Evolutionary conservation across 1,139 yeast species (phyloP).

Genomic region (Arxiozyma telluris): DNA sequence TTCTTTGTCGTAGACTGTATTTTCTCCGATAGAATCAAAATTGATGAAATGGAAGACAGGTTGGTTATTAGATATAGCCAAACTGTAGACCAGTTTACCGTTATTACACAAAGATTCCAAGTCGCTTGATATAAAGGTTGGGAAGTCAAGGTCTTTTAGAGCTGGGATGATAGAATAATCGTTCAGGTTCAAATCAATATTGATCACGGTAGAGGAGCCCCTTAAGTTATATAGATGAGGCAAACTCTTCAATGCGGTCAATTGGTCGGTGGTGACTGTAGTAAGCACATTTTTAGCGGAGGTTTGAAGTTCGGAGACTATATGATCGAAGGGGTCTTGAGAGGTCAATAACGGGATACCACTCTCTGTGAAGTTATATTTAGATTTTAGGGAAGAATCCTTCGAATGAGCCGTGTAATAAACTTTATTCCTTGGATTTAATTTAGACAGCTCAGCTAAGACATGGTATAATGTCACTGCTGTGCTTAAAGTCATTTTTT

Average conservation of each 20-base stretch:
- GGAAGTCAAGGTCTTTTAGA: slow-evolving; percentile 58
- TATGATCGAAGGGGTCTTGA: slow-evolving; percentile 25
- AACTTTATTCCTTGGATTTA: slow-evolving; percentile 2
- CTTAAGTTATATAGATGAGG: slow-evolving; percentile 50
- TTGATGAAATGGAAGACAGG: slow-evolving; percentile 65
- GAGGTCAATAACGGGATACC: slow-evolving; percentile 15
- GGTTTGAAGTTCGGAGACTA: slow-evolving; percentile 10
- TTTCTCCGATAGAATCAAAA: slow-evolving; percentile 10
- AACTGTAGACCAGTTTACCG: slow-evolving; percentile 47
- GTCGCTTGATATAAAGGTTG: slow-evolving; percentile 56
- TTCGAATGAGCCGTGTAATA: slow-evolving; percentile 16
- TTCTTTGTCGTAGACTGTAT: neutral
- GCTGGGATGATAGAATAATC: slow-evolving; percentile 64
- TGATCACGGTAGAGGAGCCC: slow-evolving; percentile 44
- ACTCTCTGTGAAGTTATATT: neutral
- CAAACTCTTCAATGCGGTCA: slow-evolving; percentile 46
- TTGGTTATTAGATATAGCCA: slow-evolving; percentile 40
- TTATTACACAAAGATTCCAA: slow-evolving; percentile 42
- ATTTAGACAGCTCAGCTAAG: slow-evolving; percentile 7
- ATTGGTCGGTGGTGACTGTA: slow-evolving; percentile 40
- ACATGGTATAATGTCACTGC: slow-evolving; percentile 4
- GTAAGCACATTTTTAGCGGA: slow-evolving; percentile 9
- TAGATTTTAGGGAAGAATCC: slow-evolving; percentile 5
- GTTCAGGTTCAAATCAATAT: slow-evolving; percentile 45
- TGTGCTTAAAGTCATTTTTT: neutral